phyloP scores from a whole-genome alignment of 192 early-diverging fungal species.

The Umbelopsis ramanniana region DNA sequence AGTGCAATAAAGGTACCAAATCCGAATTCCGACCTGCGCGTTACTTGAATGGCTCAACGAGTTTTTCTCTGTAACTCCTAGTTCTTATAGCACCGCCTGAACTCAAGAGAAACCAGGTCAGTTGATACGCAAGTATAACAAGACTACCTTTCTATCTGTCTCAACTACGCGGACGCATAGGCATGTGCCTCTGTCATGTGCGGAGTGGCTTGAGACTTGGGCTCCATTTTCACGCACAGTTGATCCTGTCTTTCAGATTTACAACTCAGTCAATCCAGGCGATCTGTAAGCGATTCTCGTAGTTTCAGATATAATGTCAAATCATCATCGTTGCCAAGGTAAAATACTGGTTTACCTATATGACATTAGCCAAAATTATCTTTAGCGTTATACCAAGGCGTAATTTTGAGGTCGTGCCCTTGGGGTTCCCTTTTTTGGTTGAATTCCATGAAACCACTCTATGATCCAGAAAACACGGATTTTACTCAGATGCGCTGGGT shows the following conservation, averaged over 20 bases:
- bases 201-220: constrained; percentile 23
- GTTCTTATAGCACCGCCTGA: background rate
- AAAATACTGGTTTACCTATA: no score
- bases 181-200: constrained; percentile 17
- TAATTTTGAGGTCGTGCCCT: background rate
- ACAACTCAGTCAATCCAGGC: background rate
- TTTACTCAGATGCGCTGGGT: no score
- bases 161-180: background rate
- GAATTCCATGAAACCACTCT: background rate
- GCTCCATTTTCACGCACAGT: background rate
- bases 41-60: background rate
- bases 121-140: background rate
- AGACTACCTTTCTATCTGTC: background rate
- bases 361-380: no score
- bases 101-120: background rate
- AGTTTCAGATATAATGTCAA: background rate
- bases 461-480: no score
- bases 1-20: constrained; percentile 18
- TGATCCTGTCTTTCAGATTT: background rate
- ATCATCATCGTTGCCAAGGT: no score
- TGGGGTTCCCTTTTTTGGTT: background rate
- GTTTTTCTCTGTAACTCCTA: no score
- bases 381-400: no score
- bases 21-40: constrained; percentile 10
- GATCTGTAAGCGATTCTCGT: background rate